Evolutionary conservation across 2,329 filamentous ascomycete genomes (phyloP), one percentile per base, ranked within the genome.

Genomic region (Penicillium oxalicum): DNA sequence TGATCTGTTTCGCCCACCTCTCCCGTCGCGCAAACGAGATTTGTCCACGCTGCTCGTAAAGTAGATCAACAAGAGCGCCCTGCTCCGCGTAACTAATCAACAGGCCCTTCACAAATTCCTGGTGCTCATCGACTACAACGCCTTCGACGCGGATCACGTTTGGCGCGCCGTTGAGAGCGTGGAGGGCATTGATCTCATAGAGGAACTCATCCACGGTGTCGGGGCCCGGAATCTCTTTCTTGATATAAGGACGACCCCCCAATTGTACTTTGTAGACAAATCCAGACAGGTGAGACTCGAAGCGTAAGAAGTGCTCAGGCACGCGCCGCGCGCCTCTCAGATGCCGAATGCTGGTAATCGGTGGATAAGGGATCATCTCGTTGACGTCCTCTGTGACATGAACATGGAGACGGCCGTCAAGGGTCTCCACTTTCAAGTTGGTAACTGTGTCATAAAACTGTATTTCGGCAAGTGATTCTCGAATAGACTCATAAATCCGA

Each of bases 381-480:
- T 94, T 93, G 42, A 89, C 81, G 66, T 98, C 93, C 69, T 98
- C 91, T n/a, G 93, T 91, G 45, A 98, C 93, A 67, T 97, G 93
- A 5, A 98, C 90, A 69, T 97, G 91, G 25, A 98, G 76, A 51
- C 90, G 83, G 11, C 88, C 88, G 48, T 94, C 86, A 4, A 82
- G 84, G 0, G 93, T 98, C 67, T 96, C 84, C 13, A 98, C 77
- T 68, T 95, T 95, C 54, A 98, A 78, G 61, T 97, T 97, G 13
- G 93, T 97, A 50, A 97, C 91, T 0, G 90, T 95, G 48, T 91
- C 83, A 70, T 95, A 97, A 66, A 96, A 98, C 59, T 95, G 87
- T 44, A 98, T 97, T 50, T 95, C 89, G n/a, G 79, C 77, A 2
- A 98, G 77, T 18, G 90, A 95, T 54, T 95, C 90, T 27, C 91